These are phyloP conservation scores for Hypoxylon cercidicola DNA, from an alignment of 495 filamentous ascomycete genomes.

Conservation along the genomic window DNA sequence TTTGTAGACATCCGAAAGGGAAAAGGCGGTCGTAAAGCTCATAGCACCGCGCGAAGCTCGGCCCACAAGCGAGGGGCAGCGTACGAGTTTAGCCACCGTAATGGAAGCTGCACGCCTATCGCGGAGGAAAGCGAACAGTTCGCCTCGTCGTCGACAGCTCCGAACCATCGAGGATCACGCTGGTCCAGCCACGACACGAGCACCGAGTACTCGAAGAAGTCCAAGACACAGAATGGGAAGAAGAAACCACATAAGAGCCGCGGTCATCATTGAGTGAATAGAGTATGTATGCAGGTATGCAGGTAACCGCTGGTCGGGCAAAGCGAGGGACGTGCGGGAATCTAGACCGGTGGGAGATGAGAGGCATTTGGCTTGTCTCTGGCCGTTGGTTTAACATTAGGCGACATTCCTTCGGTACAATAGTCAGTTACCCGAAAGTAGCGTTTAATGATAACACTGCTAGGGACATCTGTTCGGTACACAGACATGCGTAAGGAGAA, in stretches of 20 bases:
- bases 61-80: conserved; percentile 38
- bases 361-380: conserved; percentile 9
- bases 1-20: conserved; percentile 46
- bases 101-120: conserved; percentile 36
- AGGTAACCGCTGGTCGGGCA: conserved; percentile 8
- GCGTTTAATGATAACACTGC: conserved; percentile 3
- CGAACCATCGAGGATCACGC: conserved; percentile 33
- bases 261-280: conserved; percentile 32
- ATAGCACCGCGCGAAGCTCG: conserved; percentile 29
- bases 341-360: conserved; percentile 6
- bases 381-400: conserved; percentile 18
- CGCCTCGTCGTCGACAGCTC: conserved; percentile 31
- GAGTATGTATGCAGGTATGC: conserved; percentile 10
- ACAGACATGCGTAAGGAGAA: conserved; percentile 1
- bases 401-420: conserved; percentile 29
- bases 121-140: conserved; percentile 36
- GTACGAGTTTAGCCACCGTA: conserved; percentile 38
- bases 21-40: conserved; percentile 40
- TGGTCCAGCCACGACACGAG: conserved; percentile 38
- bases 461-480: neutral
- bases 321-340: conserved; percentile 1
- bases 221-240: conserved; percentile 38
- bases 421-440: conserved; percentile 29
- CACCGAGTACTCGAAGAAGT: conserved; percentile 42
- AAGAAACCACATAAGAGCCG: conserved; percentile 48